Conservation (phyloP, 2,329 filamentous ascomycete species). For the Penicillium sumatraense region DNA sequence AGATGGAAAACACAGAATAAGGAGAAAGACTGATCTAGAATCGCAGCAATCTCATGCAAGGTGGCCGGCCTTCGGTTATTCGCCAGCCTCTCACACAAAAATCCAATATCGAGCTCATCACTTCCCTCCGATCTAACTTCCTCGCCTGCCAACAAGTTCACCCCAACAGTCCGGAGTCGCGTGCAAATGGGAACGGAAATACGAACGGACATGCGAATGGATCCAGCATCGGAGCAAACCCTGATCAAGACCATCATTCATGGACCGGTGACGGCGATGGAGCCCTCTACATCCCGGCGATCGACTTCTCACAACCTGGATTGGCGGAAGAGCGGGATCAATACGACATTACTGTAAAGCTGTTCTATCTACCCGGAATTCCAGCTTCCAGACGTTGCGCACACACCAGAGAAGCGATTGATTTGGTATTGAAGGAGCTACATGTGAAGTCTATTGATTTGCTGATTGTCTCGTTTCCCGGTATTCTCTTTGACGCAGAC, state of each 20-base stretch:
- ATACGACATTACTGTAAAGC: slow-evolving; percentile 94
- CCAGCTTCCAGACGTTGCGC: slow-evolving; percentile 66
- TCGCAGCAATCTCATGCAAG: slow-evolving; percentile 78
- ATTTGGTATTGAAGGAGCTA: slow-evolving; percentile 79
- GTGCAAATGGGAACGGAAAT: slow-evolving; percentile 31
- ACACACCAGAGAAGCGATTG: slow-evolving; percentile 78
- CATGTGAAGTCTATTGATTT: slow-evolving; percentile 78
- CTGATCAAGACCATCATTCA: slow-evolving; percentile 42
- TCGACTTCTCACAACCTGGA: slow-evolving; percentile 72
- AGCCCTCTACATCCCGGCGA: slow-evolving; percentile 75
- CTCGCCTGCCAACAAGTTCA: slow-evolving; percentile 69
- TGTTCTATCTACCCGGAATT: slow-evolving; percentile 85
- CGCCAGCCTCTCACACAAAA: slow-evolving; percentile 76
- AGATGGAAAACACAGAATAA: background rate
- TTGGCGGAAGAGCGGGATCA: slow-evolving; percentile 79
- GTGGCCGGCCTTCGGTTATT: slow-evolving; percentile 80
- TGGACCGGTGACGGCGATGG: slow-evolving; percentile 72
- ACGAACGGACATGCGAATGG: slow-evolving; percentile 16
- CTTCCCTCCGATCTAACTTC: slow-evolving; percentile 85
- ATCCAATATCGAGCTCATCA: slow-evolving; percentile 91
- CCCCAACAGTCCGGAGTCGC: slow-evolving; percentile 14
- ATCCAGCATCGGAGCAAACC: slow-evolving; percentile 7
- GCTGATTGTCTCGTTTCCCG: slow-evolving; percentile 90
- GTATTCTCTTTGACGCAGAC: slow-evolving; percentile 89
- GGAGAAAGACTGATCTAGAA: slow-evolving; percentile 2